Percentiles rank a stretch among this genome's conserved stretches.
Evolutionary conservation across 305 asterid genomes (phyloP).

Genomic region (Ajuga reptans): DNA sequence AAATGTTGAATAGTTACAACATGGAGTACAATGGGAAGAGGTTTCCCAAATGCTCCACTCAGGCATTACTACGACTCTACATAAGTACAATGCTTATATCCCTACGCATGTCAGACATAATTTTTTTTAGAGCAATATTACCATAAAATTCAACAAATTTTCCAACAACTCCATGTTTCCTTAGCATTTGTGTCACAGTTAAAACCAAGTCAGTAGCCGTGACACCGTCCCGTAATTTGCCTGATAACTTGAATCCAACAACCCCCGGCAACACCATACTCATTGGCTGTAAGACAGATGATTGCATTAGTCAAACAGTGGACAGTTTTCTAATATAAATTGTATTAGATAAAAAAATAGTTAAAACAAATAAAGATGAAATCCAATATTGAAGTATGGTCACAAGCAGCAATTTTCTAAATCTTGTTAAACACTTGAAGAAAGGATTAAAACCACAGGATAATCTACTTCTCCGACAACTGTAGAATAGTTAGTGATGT

Average conservation of each 20-base stretch:
- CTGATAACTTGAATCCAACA: constrained; percentile 88
- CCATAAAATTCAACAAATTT: constrained; percentile 87
- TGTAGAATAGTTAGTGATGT: too few relatives aligned
- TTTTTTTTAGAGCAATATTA: constrained; percentile 24
- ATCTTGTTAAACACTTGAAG: not conserved
- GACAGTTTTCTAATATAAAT: constrained; percentile 4
- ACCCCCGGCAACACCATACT: constrained; percentile 99
- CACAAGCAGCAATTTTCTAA: not conserved
- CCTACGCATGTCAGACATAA: too few relatives aligned
- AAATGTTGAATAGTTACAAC: too few relatives aligned
- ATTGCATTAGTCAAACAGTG: constrained; percentile 21
- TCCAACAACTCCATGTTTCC: constrained; percentile 94
- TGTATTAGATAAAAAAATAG: not conserved
- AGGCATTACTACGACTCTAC: too few relatives aligned
- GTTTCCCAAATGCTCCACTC: too few relatives aligned
- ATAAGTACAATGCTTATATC: too few relatives aligned
- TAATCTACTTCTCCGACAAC: not conserved
- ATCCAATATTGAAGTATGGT: not conserved
- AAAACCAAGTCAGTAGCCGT: constrained; percentile 88
- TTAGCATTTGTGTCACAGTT: constrained; percentile 79
- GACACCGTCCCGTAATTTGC: constrained; percentile 70
- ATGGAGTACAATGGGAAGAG: too few relatives aligned
- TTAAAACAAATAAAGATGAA: not conserved
- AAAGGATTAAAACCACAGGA: not conserved
- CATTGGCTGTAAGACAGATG: constrained; percentile 59